Evolutionary conservation across 2,329 filamentous ascomycete species (phyloP).

Genomic region (Lachnellula occidentalis): DNA sequence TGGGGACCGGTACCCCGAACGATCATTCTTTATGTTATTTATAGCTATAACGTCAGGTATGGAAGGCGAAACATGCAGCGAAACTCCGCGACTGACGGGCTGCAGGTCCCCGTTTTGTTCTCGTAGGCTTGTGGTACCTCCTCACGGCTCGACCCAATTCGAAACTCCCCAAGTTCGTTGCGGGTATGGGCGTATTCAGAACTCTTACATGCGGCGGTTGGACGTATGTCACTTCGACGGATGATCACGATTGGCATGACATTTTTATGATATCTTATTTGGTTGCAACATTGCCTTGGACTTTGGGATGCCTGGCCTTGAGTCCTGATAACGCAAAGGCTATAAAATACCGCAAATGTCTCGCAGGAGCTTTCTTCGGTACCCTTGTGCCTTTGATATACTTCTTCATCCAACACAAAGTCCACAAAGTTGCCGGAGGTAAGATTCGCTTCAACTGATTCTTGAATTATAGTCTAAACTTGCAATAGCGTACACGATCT

Average conservation of each 20-base stretch:
- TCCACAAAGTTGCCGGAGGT: slow-evolving; percentile 92
- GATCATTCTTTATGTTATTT: slow-evolving; percentile 94
- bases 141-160: slow-evolving; percentile 72
- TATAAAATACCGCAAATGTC: slow-evolving; percentile 81
- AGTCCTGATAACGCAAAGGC: slow-evolving; percentile 80
- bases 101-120: slow-evolving; percentile 77
- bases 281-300: slow-evolving; percentile 92
- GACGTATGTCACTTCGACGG: slow-evolving; percentile 97
- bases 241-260: slow-evolving; percentile 98
- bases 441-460: slow-evolving; percentile 32
- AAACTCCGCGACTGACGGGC: slow-evolving; percentile 14
- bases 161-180: slow-evolving; percentile 74
- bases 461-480: slow-evolving; percentile 23
- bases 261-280: slow-evolving; percentile 99
- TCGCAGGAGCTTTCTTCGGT: slow-evolving; percentile 81
- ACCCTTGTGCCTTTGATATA: slow-evolving; percentile 87
- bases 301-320: slow-evolving; percentile 78
- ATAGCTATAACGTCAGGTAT: slow-evolving; percentile 90
- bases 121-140: slow-evolving; percentile 89
- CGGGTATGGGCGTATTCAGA: slow-evolving; percentile 73
- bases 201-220: slow-evolving; percentile 94
- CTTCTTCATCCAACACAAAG: slow-evolving; percentile 98
- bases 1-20: slow-evolving; percentile 93
- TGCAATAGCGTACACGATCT: slow-evolving; percentile 80
- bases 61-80: slow-evolving; percentile 14